Base-by-base conservation (phyloP, 192 early-diverging fungal genomes). In the Coemansia sp. region DNA sequence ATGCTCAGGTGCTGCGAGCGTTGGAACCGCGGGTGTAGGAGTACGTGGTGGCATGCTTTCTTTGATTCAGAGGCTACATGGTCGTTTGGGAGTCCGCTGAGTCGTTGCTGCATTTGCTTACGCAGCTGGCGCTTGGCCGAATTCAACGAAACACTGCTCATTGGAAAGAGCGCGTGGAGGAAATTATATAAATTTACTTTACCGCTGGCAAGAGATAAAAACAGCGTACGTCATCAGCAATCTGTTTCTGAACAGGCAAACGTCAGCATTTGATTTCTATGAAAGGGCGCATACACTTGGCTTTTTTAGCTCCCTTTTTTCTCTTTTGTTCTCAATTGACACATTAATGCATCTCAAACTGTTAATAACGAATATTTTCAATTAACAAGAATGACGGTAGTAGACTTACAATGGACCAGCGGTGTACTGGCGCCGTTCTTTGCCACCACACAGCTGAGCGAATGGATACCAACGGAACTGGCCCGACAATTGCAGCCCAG, bases 381-480 rank as follows among this genome's bases (percentile, higher is more conserved):
- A n/a, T n/a, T n/a, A n/a, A n/a, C n/a, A n/a, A 14, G 38, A 45
- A 45, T 45, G 44, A 22, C 5, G 19, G 2, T 11, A 4, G 19
- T 11, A 22, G 19, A 45, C 3, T 4, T 22, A 11, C 44, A 19
- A 23, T 4, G 19, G 2, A 19, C 2, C 44, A 45, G 19, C n/a
- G 77, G 77, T 19, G 72, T 71, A 22, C 54, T 74, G 0, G 71
- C 57, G 20, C 72, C 59, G 20, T 74, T 33, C 30, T 68, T 74
- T 55, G 65, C 47, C 44, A 65, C 62, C 14, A 59, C 57, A 14
- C 72, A 68, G 62, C 59, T 80, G 11, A 37, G 48, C 33, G 65
- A 61, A 41, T 80, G 77, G 77, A 2, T 71, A 6, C 72, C 77
- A 1, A 40, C 45, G 19, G 58, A 64, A 23, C 55, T 80, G 11